Evolutionary conservation across 2,329 filamentous ascomycete species (phyloP).

Genomic region (Pestalotiopsis sp.): DNA sequence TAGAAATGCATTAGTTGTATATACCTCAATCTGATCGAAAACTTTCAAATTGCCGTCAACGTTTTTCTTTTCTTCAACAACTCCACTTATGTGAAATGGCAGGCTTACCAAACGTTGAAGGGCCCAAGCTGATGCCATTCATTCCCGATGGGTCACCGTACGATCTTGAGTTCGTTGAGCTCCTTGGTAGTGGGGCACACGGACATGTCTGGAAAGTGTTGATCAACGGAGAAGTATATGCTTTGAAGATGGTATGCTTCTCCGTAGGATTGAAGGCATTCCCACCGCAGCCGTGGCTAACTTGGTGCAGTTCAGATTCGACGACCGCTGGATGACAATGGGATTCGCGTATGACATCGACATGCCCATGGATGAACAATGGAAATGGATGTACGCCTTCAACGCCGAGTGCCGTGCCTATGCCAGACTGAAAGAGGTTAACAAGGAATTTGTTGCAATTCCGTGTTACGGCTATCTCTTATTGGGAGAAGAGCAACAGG

Average conservation of each 20-base stretch:
- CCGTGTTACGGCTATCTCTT: constrained; percentile 10
- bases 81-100: not conserved
- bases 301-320: constrained; percentile 7
- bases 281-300: not conserved
- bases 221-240: constrained; percentile 7
- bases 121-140: constrained; percentile 14
- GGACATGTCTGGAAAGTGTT: constrained; percentile 16
- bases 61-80: not conserved
- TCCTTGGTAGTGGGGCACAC: constrained; percentile 6
- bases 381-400: constrained; percentile 10
- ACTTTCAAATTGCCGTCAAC: not conserved
- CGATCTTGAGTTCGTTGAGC: not conserved
- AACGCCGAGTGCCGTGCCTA: constrained; percentile 13
- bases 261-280: not conserved
- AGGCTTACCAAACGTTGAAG: not conserved
- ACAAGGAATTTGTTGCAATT: constrained; percentile 5
- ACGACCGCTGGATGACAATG: not conserved
- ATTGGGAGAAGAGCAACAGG: not conserved
- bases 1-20: too few relatives aligned
- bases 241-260: constrained; percentile 16
- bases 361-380: constrained; percentile 1
- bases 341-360: not conserved
- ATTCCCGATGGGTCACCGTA: not conserved
- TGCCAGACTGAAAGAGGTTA: constrained; percentile 6
- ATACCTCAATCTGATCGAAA: not conserved